Percentiles rank a stretch among this genome's conserved stretches.
Conservation (phyloP, 495 filamentous ascomycete species). For the Penicillium angulare region DNA sequence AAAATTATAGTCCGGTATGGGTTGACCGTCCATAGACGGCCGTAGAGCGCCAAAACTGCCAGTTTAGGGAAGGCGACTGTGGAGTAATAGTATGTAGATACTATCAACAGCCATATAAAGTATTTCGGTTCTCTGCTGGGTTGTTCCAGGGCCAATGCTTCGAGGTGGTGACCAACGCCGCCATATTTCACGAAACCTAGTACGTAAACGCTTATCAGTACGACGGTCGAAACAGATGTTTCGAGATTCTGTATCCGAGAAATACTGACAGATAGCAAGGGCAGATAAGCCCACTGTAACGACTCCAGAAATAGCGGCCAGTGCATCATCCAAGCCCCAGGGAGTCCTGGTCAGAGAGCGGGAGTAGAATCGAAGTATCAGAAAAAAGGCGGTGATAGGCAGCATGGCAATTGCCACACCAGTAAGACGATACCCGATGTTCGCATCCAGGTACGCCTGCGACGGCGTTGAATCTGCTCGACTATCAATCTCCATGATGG, state of each 20-base stretch:
- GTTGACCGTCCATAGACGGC: neutral
- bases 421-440: neutral
- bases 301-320: neutral
- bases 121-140: neutral
- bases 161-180: neutral
- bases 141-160: neutral
- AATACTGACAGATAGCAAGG: neutral
- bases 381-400: neutral
- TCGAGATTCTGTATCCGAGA: neutral
- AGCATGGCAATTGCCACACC: neutral
- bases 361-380: neutral
- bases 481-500: neutral
- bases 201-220: neutral
- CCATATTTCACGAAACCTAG: constrained; percentile 1
- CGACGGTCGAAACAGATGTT: neutral
- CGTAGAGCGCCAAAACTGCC: neutral
- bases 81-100: neutral
- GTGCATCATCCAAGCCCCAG: neutral
- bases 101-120: neutral
- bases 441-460: neutral
- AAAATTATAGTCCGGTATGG: neutral
- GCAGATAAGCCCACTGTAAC: neutral
- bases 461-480: neutral
- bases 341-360: neutral
- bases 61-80: neutral